phyloP scores from a whole-genome alignment of 768 basidiomycete species.

The Boletus sensibilis region DNA sequence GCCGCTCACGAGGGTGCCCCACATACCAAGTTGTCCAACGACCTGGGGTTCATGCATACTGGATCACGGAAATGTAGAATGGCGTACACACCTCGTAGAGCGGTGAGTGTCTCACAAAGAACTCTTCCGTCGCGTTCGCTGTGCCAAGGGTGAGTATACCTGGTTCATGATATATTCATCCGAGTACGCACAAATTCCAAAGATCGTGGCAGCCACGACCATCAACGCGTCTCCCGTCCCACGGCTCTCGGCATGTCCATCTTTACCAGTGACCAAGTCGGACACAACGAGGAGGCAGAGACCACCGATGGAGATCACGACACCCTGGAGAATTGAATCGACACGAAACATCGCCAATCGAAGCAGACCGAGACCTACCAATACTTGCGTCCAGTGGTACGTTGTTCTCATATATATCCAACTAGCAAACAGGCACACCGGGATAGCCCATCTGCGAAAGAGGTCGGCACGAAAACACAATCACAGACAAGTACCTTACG shows the following conservation, averaged over 20 bases:
- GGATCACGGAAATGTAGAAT: neutral
- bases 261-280: constrained; percentile 72
- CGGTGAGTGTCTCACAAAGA: constrained; percentile 75
- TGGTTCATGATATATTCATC: neutral
- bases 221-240: constrained; percentile 82
- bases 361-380: constrained; percentile 41
- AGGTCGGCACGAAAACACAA: neutral
- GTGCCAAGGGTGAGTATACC: constrained; percentile 6
- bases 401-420: constrained; percentile 76
- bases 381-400: constrained; percentile 81
- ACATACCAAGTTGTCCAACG: constrained; percentile 84
- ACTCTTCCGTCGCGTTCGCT: constrained; percentile 90
- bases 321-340: constrained; percentile 45
- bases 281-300: constrained; percentile 77
- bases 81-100: constrained; percentile 60
- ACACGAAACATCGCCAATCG: neutral
- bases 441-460: constrained; percentile 74
- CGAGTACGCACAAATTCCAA: constrained; percentile 69
- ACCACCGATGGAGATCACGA: constrained; percentile 67
- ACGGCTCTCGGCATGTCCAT: constrained; percentile 59
- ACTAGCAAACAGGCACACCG: constrained; percentile 76
- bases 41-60: constrained; percentile 41
- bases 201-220: constrained; percentile 80
- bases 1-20: constrained; percentile 72
- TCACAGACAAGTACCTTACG: constrained; percentile 42